Base-by-base conservation (phyloP, 306 rosid species). In the Cotoneaster glaucophyllus region DNA sequence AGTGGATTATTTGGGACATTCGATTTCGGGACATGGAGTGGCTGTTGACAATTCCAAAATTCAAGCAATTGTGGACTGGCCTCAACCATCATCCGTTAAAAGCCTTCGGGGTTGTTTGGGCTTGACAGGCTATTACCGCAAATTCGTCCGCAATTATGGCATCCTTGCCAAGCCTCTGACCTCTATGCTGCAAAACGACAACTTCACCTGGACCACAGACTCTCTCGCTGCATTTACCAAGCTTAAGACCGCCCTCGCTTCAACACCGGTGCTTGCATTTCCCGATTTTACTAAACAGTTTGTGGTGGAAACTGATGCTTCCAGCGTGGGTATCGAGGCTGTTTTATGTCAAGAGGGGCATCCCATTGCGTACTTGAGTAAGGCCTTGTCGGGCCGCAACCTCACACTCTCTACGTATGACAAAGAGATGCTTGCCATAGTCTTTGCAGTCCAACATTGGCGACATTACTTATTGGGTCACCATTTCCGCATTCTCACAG, bases 121-220 rank as follows among this genome's bases (percentile, higher is more conserved):
- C 0, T 8, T 64, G 0, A 29, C 6, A 0, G 44, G 68, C 0
- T 64, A 64, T 5, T 31, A 64, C 4, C 13, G 44, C 0, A 29
- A 15, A 3, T 64, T 31, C 1, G 37, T 61, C 1, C 9, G 18
- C 0, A 0, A 18, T 3, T 64, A 15, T 4, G 68, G 13, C 1
- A 0, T 64, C 2, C 2, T 64, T 0, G 11, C 67, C 0, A 13
- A 64, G 5, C 44, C 68, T 1, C 4, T 64, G 2, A 64, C 43
- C 1, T 0, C 4, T 0, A 29, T 64, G 43, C 0, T 64, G 0
- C 2, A 29, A 5, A 0, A 8, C 0, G 13, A 8, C 0, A 17
- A 3, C 2, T 28, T 28, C 2, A 0, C 29, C 2, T 28, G 29
- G 29, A 28, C 29, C 2, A 28, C 2, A 0, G 3, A 28, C 2